Conservation (phyloP, 441 rosid genomes). For the Populus hybrid region DNA sequence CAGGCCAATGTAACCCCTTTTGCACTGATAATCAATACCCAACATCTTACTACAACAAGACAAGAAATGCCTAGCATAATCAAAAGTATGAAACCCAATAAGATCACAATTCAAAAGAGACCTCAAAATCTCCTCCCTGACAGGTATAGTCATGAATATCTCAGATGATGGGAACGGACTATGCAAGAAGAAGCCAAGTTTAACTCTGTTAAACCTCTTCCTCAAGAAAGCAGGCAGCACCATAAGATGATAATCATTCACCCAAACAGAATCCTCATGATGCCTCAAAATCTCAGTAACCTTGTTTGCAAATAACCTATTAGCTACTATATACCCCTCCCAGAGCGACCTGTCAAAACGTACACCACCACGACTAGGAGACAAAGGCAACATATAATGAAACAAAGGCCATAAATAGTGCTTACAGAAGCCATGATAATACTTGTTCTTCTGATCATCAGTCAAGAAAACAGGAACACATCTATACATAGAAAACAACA, state of each 20-base stretch:
- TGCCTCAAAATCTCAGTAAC: conserved; percentile 57
- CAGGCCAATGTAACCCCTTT: conserved; percentile 77
- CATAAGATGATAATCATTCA: conserved; percentile 86
- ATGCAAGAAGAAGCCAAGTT: conserved; percentile 69
- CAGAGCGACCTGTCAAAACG: conserved; percentile 54
- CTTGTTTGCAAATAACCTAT: conserved; percentile 59
- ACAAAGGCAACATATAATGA: conserved; percentile 64
- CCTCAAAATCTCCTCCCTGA: conserved; percentile 64
- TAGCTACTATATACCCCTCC: conserved; percentile 61
- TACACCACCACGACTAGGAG: conserved; percentile 49
- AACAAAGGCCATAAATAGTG: conserved; percentile 86
- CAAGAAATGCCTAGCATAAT: conserved; percentile 85
- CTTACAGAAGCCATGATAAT: conserved; percentile 82
- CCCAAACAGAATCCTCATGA: conserved; percentile 75
- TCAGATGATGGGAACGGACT: conserved; percentile 78
- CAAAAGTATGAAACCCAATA: conserved; percentile 80
- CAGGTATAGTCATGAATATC: conserved; percentile 63
- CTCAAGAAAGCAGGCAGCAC: conserved; percentile 63
- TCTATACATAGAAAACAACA: conserved; percentile 40
- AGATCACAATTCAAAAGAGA: conserved; percentile 75
- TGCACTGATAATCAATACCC: conserved; percentile 72
- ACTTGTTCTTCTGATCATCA: conserved; percentile 44
- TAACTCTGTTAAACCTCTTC: conserved; percentile 44
- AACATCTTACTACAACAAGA: conserved; percentile 79
- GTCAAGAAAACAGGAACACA: conserved; percentile 71